Evolutionary conservation across 345 rosid species (phyloP).

Genomic region (Aquilaria malaccensis): DNA sequence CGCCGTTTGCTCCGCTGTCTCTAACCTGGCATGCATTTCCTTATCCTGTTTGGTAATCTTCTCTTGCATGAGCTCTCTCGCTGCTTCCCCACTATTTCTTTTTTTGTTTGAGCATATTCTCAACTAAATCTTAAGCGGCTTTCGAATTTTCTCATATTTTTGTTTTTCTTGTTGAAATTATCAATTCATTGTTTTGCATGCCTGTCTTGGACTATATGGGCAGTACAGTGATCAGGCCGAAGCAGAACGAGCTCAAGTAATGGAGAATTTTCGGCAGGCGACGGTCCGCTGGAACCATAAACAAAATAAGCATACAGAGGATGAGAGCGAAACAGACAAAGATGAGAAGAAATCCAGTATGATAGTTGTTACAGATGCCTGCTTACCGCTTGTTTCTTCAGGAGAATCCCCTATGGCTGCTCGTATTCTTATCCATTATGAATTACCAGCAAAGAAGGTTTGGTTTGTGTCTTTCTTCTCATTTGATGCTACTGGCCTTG

Average conservation of each 20-base stretch:
- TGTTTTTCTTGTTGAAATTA: neutral
- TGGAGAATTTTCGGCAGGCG: slow-evolving; percentile 59
- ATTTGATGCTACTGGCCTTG: neutral
- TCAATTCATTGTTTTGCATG: neutral
- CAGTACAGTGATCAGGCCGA: slow-evolving; percentile 80
- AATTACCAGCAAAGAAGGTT: slow-evolving; percentile 77
- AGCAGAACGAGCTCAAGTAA: slow-evolving; percentile 39
- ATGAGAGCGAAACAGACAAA: slow-evolving; percentile 26
- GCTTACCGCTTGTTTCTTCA: slow-evolving; percentile 60
- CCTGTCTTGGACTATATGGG: neutral
- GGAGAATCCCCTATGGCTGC: slow-evolving; percentile 66
- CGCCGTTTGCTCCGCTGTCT: slow-evolving; percentile 65
- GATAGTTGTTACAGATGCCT: slow-evolving; percentile 73
- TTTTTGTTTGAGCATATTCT: neutral
- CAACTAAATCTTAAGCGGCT: neutral
- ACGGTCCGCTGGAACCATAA: slow-evolving; percentile 51
- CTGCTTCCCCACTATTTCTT: neutral
- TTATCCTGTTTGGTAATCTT: slow-evolving; percentile 49
- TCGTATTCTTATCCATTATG: slow-evolving; percentile 75
- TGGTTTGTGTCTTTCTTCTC: neutral
- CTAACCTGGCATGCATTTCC: slow-evolving; percentile 71
- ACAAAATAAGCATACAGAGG: slow-evolving; percentile 25
- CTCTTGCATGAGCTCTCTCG: neutral
- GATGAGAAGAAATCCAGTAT: slow-evolving; percentile 51
- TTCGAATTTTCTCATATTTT: neutral